Percentiles rank a stretch among this genome's conserved stretches.
phyloP scores from a whole-genome alignment of 176 grass and related monocot species.

The Musa troglodytarum region DNA sequence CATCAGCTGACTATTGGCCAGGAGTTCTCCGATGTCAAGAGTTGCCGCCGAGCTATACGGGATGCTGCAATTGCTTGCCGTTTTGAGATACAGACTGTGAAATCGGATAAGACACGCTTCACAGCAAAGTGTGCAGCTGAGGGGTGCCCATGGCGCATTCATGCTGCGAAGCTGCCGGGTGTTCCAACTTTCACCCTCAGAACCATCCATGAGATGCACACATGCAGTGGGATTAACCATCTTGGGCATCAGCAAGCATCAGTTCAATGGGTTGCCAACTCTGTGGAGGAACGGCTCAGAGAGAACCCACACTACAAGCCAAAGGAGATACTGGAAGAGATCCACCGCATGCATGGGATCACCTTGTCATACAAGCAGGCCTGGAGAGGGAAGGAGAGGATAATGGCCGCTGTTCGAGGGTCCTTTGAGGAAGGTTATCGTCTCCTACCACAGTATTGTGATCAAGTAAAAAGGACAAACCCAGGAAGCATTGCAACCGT shows the following conservation, averaged over 20 bases:
- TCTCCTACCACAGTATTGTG: slow-evolving; percentile 74
- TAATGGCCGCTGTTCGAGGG: slow-evolving; percentile 87
- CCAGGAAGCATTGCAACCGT: slow-evolving; percentile 80
- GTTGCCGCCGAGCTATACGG: slow-evolving; percentile 77
- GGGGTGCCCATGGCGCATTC: slow-evolving; percentile 81
- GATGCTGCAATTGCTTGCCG: slow-evolving; percentile 89
- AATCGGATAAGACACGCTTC: slow-evolving; percentile 83
- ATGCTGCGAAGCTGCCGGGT: slow-evolving; percentile 82
- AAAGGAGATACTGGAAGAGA: slow-evolving; percentile 95
- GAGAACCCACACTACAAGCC: slow-evolving; percentile 96
- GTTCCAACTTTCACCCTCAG: slow-evolving; percentile 83
- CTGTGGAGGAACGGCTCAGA: slow-evolving; percentile 72
- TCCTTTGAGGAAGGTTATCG: slow-evolving; percentile 97
- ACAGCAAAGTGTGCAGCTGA: slow-evolving; percentile 86
- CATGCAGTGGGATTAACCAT: slow-evolving; percentile 72
- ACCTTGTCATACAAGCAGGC: slow-evolving; percentile 97
- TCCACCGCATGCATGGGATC: slow-evolving; percentile 86
- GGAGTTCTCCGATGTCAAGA: slow-evolving; percentile 82
- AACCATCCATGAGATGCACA: slow-evolving; percentile 76
- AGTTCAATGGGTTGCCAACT: slow-evolving; percentile 90
- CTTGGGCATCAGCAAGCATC: slow-evolving; percentile 98
- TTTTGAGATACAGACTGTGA: slow-evolving; percentile 95
- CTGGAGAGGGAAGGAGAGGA: slow-evolving; percentile 97
- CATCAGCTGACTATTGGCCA: slow-evolving; percentile 71
- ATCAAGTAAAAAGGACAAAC: slow-evolving; percentile 75